Evolutionary conservation across 768 basidiomycete species (phyloP).

Genomic region (Kondoa malvinella): DNA sequence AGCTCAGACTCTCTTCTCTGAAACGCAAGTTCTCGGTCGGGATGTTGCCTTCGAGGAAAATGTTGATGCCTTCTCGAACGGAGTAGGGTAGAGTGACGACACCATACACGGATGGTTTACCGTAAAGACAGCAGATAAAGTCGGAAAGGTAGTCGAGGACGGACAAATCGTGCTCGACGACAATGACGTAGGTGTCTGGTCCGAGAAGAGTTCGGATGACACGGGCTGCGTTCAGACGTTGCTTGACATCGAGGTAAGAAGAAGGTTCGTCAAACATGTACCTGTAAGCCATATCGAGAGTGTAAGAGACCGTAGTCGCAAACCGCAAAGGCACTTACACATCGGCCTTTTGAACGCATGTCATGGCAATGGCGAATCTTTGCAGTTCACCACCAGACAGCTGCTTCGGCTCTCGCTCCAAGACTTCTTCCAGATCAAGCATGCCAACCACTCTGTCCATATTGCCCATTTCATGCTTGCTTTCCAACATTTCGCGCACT

Average conservation of each 20-base stretch:
- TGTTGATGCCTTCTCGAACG: slow-evolving; percentile 95
- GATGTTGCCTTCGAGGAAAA: slow-evolving; percentile 96
- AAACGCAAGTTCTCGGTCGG: slow-evolving; percentile 97
- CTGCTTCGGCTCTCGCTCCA: slow-evolving; percentile 67
- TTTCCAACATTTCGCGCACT: slow-evolving; percentile 78
- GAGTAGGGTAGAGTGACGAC: slow-evolving; percentile 98
- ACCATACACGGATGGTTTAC: slow-evolving; percentile 91
- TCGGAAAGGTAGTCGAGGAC: slow-evolving; percentile 97
- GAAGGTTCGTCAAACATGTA: slow-evolving; percentile 99
- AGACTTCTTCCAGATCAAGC: slow-evolving; percentile 69
- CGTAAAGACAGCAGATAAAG: slow-evolving; percentile 93
- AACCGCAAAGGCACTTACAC: slow-evolving; percentile 48
- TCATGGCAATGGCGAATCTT: slow-evolving; percentile 94
- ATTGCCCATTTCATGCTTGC: slow-evolving; percentile 75
- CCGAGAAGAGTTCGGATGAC: slow-evolving; percentile 75
- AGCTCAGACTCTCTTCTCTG: slow-evolving; percentile 83
- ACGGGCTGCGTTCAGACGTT: slow-evolving; percentile 83
- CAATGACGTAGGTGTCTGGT: slow-evolving; percentile 79
- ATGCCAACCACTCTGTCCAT: slow-evolving; percentile 68
- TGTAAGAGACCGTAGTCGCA: slow-evolving; percentile 6
- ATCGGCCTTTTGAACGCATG: slow-evolving; percentile 84
- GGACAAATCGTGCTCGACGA: slow-evolving; percentile 96
- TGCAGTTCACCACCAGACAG: slow-evolving; percentile 94
- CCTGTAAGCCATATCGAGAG: slow-evolving; percentile 33
- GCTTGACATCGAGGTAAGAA: slow-evolving; percentile 89